Base-by-base conservation (phyloP, 108 stramenopile species). In the Skeletonema tropicum region DNA sequence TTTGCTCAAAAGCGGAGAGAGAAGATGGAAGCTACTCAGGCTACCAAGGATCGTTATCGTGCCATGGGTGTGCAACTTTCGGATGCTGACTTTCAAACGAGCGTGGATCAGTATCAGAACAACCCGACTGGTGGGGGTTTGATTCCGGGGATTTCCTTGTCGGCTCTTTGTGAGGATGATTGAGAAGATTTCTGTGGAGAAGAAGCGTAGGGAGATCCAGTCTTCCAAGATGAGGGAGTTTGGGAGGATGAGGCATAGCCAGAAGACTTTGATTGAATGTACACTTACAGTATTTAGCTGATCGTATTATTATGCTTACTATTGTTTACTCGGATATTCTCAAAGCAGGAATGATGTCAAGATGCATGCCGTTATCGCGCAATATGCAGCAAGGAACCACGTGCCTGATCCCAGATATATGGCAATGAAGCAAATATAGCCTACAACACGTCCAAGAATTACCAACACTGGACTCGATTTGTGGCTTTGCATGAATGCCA, bases 81-180 rank as follows among this genome's bases (percentile, higher is more conserved):
- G 4, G 79, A 80, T 23, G 48, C 74, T 13, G 79, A 80, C 60
- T 49, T 75, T 57, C 58, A 62, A 67, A 67, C 74, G 15, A 80
- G 29, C 58, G 36, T 75, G 5, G 79, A 80, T 76, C 79, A 75
- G 58, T 80, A 80, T 57, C 68, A 70, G 35, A 80, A 80, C 39
- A 25, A 68, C 8, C 57, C 57, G 13, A 30, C 64, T 14, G 79
- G 79, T 5, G 79, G 79, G 10, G 45, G 49, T 14, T 36, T 80
- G 36, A 80, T 80, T 31, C 29, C 79, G 33, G 79, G 79, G 4
- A 60, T 80, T n/a, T 26, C 38, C 12, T 42, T 73, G 39, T 29
- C 68, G 32, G 48, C 80, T 17, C 30, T 81, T 19, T 65, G 61
- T 30, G 80, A 58, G 70, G 80, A 74, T 65, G 80, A 81, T 72